Conservation (phyloP, 2,329 filamentous ascomycete genomes). For the Xylaria sp. region DNA sequence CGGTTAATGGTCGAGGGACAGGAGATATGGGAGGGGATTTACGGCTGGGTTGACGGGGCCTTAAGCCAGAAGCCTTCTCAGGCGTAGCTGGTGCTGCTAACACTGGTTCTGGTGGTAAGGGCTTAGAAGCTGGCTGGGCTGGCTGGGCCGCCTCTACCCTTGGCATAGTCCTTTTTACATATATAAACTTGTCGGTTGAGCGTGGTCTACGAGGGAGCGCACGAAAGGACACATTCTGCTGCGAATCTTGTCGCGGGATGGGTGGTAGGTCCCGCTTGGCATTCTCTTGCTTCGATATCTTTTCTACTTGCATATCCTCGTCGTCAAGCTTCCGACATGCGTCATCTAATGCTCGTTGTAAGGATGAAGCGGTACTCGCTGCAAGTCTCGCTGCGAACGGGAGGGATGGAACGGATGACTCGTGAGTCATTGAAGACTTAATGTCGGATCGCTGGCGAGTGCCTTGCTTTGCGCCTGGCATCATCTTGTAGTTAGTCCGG, state of each 20-base stretch:
- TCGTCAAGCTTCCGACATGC: slow-evolving; percentile 45
- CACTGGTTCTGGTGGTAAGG: slow-evolving; percentile 38
- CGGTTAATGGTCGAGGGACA: slow-evolving; percentile 11
- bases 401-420: slow-evolving; percentile 45
- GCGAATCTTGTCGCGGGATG: slow-evolving; percentile 24
- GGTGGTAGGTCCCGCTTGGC: slow-evolving; percentile 34
- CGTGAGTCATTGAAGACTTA: slow-evolving; percentile 37
- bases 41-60: slow-evolving; percentile 27
- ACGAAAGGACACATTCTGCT: slow-evolving; percentile 7
- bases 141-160: slow-evolving; percentile 20
- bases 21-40: slow-evolving; percentile 21
- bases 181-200: slow-evolving; percentile 36
- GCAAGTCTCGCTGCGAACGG: slow-evolving; percentile 48
- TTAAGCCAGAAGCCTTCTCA: slow-evolving; percentile 21
- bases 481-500: slow-evolving; percentile 11
- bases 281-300: slow-evolving; percentile 19
- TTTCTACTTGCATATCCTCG: slow-evolving; percentile 36
- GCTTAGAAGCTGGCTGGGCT: slow-evolving; percentile 34
- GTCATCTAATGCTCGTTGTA: slow-evolving; percentile 48
- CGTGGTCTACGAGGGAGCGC: slow-evolving; percentile 30
- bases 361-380: slow-evolving; percentile 46
- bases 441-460: slow-evolving; percentile 24
- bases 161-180: slow-evolving; percentile 39
- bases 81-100: slow-evolving; percentile 17
- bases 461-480: slow-evolving; percentile 7